Percentiles rank a stretch among this genome's conserved stretches.
These are phyloP conservation scores for Suhomyces kunorum DNA, from an alignment of 1,139 yeast genomes.

Conservation along the genomic window DNA sequence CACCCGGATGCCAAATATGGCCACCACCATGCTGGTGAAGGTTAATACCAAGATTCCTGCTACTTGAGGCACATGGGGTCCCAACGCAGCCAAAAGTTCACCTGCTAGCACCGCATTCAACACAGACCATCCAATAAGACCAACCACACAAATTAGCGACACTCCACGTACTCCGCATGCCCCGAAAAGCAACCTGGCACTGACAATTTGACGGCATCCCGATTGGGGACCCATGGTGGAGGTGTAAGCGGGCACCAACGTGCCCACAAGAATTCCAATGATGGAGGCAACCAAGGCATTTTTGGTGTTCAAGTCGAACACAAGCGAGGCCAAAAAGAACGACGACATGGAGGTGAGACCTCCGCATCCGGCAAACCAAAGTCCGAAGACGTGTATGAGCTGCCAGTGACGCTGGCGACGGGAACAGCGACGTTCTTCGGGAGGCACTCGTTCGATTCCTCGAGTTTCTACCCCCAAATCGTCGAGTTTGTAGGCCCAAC, in stretches of 20 bases:
- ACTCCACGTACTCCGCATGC: slow-evolving; percentile 41
- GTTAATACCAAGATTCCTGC: slow-evolving; percentile 37
- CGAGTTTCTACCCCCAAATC: slow-evolving; percentile 32
- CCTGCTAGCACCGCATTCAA: slow-evolving; percentile 45
- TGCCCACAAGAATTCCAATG: slow-evolving; percentile 35
- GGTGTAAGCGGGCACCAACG: slow-evolving; percentile 42
- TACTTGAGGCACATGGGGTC: slow-evolving; percentile 24
- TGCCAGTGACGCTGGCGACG: slow-evolving; percentile 11
- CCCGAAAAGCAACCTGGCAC: slow-evolving; percentile 42
- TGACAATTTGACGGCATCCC: slow-evolving; percentile 45
- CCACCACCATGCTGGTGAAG: slow-evolving; percentile 31
- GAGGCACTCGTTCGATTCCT: slow-evolving; percentile 34
- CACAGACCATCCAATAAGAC: slow-evolving; percentile 46
- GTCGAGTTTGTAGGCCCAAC: slow-evolving; percentile 26
- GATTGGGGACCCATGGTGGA: slow-evolving; percentile 44
- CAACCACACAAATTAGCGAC: slow-evolving; percentile 35
- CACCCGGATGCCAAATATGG: slow-evolving; percentile 37
- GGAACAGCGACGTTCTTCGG: slow-evolving; percentile 25
- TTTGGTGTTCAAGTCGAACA: slow-evolving; percentile 31
- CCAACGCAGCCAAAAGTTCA: slow-evolving; percentile 33
- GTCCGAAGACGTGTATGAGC: slow-evolving; percentile 25
- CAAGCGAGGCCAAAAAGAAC: slow-evolving; percentile 35
- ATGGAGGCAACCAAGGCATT: slow-evolving; percentile 36
- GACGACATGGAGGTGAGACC: slow-evolving; percentile 45
- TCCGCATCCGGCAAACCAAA: slow-evolving; percentile 45